phyloP scores from a whole-genome alignment of 768 basidiomycete genomes.

The Termitomyces sp. region DNA sequence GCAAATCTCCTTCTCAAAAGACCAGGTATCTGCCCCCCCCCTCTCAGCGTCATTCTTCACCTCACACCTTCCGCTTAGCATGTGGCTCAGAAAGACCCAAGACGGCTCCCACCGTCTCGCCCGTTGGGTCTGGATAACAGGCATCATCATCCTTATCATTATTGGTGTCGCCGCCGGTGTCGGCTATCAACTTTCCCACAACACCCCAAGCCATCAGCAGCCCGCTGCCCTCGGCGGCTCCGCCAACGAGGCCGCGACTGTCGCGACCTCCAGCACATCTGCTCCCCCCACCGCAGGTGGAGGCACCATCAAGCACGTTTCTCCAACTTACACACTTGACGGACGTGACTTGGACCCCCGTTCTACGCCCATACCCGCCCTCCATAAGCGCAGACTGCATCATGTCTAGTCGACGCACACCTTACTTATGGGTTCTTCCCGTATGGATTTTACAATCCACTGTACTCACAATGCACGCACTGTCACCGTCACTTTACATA shows the following conservation, averaged over 20 bases:
- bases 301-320: conserved; percentile 38
- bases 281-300: conserved; percentile 14
- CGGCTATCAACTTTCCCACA: conserved; percentile 58
- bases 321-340: conserved; percentile 60
- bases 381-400: conserved; percentile 11
- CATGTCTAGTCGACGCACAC: background rate
- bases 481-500: background rate
- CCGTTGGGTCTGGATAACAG: conserved; percentile 70
- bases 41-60: too few species aligned
- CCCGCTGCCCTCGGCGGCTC: conserved; percentile 68
- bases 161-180: conserved; percentile 56
- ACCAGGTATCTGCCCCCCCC: conserved; percentile 27
- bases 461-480: conserved; percentile 1
- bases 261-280: conserved; percentile 12
- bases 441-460: background rate
- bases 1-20: conserved; percentile 35
- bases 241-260: conserved; percentile 37
- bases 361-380: background rate
- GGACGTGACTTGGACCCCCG: conserved; percentile 15
- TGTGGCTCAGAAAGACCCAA: conserved; percentile 69
- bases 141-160: conserved; percentile 50
- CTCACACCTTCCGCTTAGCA: conserved; percentile 21
- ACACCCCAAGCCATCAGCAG: conserved; percentile 40
- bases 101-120: conserved; percentile 48
- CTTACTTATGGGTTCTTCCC: conserved; percentile 1